These are phyloP conservation scores for Cladosporium velox DNA, from an alignment of 2,329 filamentous ascomycete genomes.

Conservation along the genomic window DNA sequence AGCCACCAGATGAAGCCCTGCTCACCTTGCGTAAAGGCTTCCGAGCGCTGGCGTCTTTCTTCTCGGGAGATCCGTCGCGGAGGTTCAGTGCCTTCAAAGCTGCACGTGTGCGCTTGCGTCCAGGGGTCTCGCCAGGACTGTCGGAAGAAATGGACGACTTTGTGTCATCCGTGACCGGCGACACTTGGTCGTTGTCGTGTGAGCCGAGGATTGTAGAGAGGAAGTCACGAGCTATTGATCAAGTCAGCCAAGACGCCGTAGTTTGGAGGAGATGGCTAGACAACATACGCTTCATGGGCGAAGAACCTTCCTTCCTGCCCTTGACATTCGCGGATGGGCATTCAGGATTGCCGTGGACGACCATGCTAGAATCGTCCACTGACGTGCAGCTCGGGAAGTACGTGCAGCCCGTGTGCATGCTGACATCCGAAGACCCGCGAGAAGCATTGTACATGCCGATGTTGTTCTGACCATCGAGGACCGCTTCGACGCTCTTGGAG, in stretches of 20 bases:
- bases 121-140: slow-evolving; percentile 25
- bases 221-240: slow-evolving; percentile 33
- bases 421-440: slow-evolving; percentile 35
- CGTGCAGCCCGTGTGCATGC: slow-evolving; percentile 38
- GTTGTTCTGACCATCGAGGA: too few relatives aligned
- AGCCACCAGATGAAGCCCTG: slow-evolving; percentile 18
- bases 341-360: slow-evolving; percentile 28
- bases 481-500: not conserved
- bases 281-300: slow-evolving; percentile 23
- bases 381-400: slow-evolving; percentile 35
- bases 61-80: slow-evolving; percentile 30
- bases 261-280: not conserved
- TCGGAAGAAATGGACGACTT: slow-evolving; percentile 24
- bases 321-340: slow-evolving; percentile 26
- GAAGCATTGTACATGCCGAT: slow-evolving; percentile 14
- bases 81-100: slow-evolving; percentile 28
- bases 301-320: slow-evolving; percentile 33
- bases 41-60: slow-evolving; percentile 23
- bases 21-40: slow-evolving; percentile 32
- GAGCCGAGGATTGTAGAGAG: slow-evolving; percentile 30
- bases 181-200: not conserved
- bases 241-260: slow-evolving; percentile 17
- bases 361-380: slow-evolving; percentile 31
- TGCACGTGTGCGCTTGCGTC: slow-evolving; percentile 34
- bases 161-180: slow-evolving; percentile 18